Evolutionary conservation across 805 yeast species (phyloP).

Genomic region (Brettanomyces sp.): DNA sequence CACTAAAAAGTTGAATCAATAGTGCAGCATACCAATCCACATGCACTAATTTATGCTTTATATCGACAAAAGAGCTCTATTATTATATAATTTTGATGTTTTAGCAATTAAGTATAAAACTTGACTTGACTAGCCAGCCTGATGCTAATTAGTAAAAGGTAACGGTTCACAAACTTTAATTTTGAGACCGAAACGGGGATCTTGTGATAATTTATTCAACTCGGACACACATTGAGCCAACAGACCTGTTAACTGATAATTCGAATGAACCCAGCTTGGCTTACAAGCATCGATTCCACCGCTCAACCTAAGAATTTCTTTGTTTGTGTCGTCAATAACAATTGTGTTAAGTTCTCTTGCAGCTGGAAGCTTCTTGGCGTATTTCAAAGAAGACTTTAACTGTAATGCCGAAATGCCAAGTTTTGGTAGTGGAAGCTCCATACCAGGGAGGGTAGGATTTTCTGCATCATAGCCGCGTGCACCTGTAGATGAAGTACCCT

Average conservation of each 20-base stretch:
- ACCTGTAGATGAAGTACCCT: slow-evolving; percentile 59
- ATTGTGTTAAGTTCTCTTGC: slow-evolving; percentile 80
- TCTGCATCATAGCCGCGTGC: slow-evolving; percentile 56
- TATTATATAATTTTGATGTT: neutral
- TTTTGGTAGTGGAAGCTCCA: slow-evolving; percentile 68
- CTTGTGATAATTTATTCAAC: slow-evolving; percentile 52
- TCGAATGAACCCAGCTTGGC: slow-evolving; percentile 86
- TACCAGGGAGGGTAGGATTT: slow-evolving; percentile 58
- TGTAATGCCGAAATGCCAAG: slow-evolving; percentile 63
- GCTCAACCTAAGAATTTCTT: slow-evolving; percentile 64
- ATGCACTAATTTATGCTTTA: neutral
- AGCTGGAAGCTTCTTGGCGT: slow-evolving; percentile 43
- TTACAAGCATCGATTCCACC: slow-evolving; percentile 65
- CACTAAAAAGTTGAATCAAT: no score
- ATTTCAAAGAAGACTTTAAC: slow-evolving; percentile 52
- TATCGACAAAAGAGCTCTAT: neutral
- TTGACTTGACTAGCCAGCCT: no score
- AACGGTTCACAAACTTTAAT: slow-evolving; percentile 52
- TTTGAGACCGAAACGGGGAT: slow-evolving; percentile 58
- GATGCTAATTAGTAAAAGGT: no score
- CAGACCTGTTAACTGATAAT: slow-evolving; percentile 48
- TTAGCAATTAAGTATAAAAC: neutral
- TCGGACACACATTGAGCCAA: slow-evolving; percentile 38
- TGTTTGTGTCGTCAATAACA: slow-evolving; percentile 35
- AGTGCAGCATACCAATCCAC: no score